Evolutionary conservation across 1,139 yeast species (phyloP).

Genomic region (Blastobotrys proliferans): DNA sequence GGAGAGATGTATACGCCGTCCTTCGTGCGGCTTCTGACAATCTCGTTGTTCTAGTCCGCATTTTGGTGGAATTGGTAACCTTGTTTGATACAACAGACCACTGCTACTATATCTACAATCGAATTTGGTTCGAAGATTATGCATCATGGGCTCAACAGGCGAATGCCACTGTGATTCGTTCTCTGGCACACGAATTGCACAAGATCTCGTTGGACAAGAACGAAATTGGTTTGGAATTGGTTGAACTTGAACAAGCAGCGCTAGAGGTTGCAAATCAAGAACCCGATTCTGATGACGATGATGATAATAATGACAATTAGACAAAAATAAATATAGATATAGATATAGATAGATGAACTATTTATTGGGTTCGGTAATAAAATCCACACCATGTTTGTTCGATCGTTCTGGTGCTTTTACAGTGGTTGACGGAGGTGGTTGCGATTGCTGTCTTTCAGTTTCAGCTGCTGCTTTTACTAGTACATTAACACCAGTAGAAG

Average conservation of each 20-base stretch:
- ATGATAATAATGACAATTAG: not conserved
- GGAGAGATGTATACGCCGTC: conserved; percentile 70
- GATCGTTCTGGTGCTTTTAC: conserved; percentile 13
- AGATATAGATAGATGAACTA: conserved; percentile 1
- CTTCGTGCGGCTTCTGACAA: conserved; percentile 48
- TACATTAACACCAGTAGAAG: conserved; percentile 19
- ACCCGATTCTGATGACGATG: conserved; percentile 12
- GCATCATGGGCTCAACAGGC: conserved; percentile 69
- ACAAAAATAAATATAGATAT: conserved; percentile 1
- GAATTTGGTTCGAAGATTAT: conserved; percentile 74
- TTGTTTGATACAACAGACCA: conserved; percentile 80
- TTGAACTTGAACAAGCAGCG: conserved; percentile 31
- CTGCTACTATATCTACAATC: conserved; percentile 78
- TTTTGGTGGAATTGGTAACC: conserved; percentile 59
- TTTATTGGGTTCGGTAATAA: conserved; percentile 16
- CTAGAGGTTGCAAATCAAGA: conserved; percentile 19
- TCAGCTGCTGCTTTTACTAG: conserved; percentile 23
- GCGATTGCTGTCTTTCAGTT: conserved; percentile 6
- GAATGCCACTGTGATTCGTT: conserved; percentile 47
- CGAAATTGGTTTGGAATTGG: conserved; percentile 29
- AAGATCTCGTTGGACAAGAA: conserved; percentile 25
- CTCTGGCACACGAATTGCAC: conserved; percentile 61
- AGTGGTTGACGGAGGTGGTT: not conserved
- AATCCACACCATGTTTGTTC: conserved; percentile 25
- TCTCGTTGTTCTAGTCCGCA: conserved; percentile 50